A percentile compares a stretch with the other conserved stretches of the same genome.
These are phyloP conservation scores for Ormosia semicastrata DNA, from an alignment of 306 rosid species.

Conservation along the genomic window DNA sequence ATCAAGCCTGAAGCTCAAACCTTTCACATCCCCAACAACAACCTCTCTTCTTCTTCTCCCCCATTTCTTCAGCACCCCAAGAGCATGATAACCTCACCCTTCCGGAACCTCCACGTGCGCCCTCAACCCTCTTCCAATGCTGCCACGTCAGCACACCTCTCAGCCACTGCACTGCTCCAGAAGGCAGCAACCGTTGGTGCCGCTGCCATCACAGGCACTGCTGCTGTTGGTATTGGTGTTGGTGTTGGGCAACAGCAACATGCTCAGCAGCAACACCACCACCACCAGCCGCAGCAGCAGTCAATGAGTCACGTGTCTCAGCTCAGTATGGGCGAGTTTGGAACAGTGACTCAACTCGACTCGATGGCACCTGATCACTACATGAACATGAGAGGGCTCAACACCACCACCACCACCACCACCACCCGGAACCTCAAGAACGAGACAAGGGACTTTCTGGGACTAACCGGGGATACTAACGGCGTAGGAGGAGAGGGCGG, in stretches of 20 bases:
- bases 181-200: constrained; percentile 77
- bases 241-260: constrained; percentile 29
- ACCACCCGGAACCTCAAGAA: constrained; percentile 29
- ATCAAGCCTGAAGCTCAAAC: constrained; percentile 55
- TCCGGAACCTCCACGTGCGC: constrained; percentile 44
- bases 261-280: constrained; percentile 15
- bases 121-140: constrained; percentile 24
- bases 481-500: constrained; percentile 3
- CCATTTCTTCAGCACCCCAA: constrained; percentile 28
- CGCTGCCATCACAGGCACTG: constrained; percentile 33
- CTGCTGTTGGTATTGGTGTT: not conserved
- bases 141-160: constrained; percentile 66
- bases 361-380: constrained; percentile 34
- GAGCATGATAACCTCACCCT: constrained; percentile 46
- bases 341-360: constrained; percentile 32
- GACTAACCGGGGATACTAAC: constrained; percentile 49
- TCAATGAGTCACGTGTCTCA: constrained; percentile 45
- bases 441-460: constrained; percentile 89
- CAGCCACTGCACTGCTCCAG: constrained; percentile 91
- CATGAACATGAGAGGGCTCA: constrained; percentile 33
- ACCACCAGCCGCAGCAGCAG: not conserved
- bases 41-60: constrained; percentile 17
- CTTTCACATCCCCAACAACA: constrained; percentile 21
- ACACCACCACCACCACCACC: constrained; percentile 22
- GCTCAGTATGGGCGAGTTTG: constrained; percentile 43